Evolutionary conservation across 2,329 filamentous ascomycete species (phyloP).

Genomic region (Sordariomycetes sp.): DNA sequence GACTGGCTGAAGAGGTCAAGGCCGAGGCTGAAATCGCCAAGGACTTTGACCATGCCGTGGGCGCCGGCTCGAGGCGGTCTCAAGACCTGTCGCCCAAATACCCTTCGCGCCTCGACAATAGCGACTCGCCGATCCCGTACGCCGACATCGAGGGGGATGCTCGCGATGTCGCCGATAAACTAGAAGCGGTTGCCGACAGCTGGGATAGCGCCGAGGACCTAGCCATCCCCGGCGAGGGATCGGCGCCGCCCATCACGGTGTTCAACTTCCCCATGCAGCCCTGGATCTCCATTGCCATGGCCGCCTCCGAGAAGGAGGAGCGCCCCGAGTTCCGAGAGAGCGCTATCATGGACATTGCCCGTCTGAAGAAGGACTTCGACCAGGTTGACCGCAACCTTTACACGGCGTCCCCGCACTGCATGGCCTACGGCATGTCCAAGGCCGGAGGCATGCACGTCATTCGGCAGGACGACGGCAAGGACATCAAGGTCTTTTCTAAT

Average conservation of each 20-base stretch:
- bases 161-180: conserved; percentile 12
- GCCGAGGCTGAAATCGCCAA: conserved; percentile 3
- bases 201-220: conserved; percentile 78
- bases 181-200: conserved; percentile 55
- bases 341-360: conserved; percentile 81
- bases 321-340: conserved; percentile 63
- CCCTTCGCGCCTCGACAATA: conserved; percentile 1
- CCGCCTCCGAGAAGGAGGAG: conserved; percentile 41
- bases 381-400: conserved; percentile 92
- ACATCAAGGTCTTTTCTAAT: conserved; percentile 84
- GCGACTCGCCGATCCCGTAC: not conserved
- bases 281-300: conserved; percentile 80
- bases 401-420: conserved; percentile 80
- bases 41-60: not conserved
- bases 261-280: conserved; percentile 96
- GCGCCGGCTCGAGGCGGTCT: conserved; percentile 3
- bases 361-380: conserved; percentile 95
- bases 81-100: conserved; percentile 2
- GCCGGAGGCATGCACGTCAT: conserved; percentile 89
- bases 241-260: conserved; percentile 59
- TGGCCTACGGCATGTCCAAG: conserved; percentile 89
- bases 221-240: conserved; percentile 55
- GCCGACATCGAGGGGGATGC: not conserved
- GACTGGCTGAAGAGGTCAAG: not conserved
- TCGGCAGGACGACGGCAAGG: conserved; percentile 83